phyloP scores from a whole-genome alignment of 345 rosid genomes.

The Raphanus sativus region DNA sequence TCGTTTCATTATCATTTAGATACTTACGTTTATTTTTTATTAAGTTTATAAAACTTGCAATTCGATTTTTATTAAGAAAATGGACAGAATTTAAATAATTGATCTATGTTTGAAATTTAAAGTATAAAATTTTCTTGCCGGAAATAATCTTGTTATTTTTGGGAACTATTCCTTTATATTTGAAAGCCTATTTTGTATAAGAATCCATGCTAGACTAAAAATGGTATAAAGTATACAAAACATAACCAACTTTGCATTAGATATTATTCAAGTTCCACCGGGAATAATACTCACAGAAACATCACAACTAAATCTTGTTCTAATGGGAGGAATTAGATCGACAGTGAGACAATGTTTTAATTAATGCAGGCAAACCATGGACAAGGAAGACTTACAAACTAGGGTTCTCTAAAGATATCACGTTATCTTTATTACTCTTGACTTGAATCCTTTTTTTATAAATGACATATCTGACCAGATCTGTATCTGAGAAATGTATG shows the following conservation, averaged over 20 bases:
- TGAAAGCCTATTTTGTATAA: background rate
- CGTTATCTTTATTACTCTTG: background rate
- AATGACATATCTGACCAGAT: background rate
- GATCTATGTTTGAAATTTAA: background rate
- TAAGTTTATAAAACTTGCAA: background rate
- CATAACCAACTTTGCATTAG: background rate
- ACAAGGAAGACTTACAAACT: background rate
- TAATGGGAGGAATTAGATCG: background rate
- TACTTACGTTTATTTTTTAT: slow-evolving; percentile 16
- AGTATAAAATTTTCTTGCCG: background rate
- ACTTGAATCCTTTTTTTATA: background rate
- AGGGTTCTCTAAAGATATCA: background rate
- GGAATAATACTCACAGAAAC: background rate
- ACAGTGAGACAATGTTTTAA: slow-evolving; percentile 9
- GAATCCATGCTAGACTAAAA: background rate
- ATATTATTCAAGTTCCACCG: background rate
- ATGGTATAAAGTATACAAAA: background rate
- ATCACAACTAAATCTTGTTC: background rate
- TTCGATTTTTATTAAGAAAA: background rate
- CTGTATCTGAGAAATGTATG: background rate
- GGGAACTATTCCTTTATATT: background rate
- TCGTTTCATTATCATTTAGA: background rate
- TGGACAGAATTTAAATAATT: background rate
- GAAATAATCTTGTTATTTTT: background rate
- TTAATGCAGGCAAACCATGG: background rate